These are phyloP conservation scores for Prosopis cineraria DNA, from an alignment of 306 rosid genomes.

Conservation along the genomic window DNA sequence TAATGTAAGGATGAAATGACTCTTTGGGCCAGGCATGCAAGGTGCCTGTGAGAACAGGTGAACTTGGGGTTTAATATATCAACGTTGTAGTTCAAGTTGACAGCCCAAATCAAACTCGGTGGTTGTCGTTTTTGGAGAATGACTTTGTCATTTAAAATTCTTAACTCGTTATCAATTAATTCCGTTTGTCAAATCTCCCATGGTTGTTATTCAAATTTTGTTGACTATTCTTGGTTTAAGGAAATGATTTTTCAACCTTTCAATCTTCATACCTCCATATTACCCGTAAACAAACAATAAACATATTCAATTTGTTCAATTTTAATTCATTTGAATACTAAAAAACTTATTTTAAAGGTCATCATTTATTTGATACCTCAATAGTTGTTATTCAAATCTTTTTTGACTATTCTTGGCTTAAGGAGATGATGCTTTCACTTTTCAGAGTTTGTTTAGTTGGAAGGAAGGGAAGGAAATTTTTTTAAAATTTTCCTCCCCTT, in stretches of 20 bases:
- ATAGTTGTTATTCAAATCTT: too few species aligned
- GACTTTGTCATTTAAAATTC: not conserved
- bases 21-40: not conserved
- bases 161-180: not conserved
- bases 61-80: not conserved
- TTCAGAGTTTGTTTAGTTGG: too few species aligned
- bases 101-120: not conserved
- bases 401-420: too few species aligned
- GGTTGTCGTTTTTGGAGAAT: not conserved
- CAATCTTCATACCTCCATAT: not conserved
- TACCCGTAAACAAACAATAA: not conserved
- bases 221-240: not conserved
- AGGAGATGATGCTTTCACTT: too few species aligned
- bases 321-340: not conserved
- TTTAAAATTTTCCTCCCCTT: too few species aligned
- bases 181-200: not conserved
- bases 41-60: not conserved
- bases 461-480: too few species aligned
- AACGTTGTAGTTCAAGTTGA: not conserved
- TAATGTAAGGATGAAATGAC: not conserved
- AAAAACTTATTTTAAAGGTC: not conserved
- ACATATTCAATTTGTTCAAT: not conserved
- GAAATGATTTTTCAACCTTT: not conserved
- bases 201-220: not conserved
- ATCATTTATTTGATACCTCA: too few species aligned